A percentile compares a stretch with the other conserved stretches of the same genome.
Evolutionary conservation across 2,329 filamentous ascomycete genomes (phyloP).

Genomic region (Rhinocladiella similis): DNA sequence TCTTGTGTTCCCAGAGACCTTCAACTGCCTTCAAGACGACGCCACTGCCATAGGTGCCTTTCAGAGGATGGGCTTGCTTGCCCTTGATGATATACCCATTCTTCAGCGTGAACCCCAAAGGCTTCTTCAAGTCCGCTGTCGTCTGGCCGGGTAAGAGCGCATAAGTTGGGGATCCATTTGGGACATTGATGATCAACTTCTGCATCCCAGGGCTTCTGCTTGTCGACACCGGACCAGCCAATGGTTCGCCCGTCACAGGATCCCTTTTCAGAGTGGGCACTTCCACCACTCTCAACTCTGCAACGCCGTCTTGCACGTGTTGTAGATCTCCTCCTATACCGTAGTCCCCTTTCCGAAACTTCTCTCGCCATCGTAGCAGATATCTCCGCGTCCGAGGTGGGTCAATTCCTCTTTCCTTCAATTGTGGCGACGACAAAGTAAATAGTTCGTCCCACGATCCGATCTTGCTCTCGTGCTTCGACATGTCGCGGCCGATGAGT

Average conservation of each 20-base stretch:
- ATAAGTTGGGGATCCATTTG: conserved; percentile 57
- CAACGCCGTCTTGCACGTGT: conserved; percentile 65
- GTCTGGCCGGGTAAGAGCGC: conserved; percentile 44
- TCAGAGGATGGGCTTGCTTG: conserved; percentile 69
- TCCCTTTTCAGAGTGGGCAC: conserved; percentile 45
- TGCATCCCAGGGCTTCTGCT: conserved; percentile 56
- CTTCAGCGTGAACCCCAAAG: conserved; percentile 66
- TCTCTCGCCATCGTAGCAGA: conserved; percentile 82
- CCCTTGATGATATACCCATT: conserved; percentile 71
- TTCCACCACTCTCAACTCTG: conserved; percentile 59
- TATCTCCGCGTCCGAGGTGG: conserved; percentile 80
- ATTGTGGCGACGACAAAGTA: conserved; percentile 71
- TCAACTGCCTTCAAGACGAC: conserved; percentile 72
- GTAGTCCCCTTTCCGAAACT: conserved; percentile 74
- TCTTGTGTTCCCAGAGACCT: conserved; percentile 88
- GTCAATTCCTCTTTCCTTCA: conserved; percentile 83
- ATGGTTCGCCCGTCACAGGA: conserved; percentile 34
- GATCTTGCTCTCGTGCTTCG: conserved; percentile 81
- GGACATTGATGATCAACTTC: conserved; percentile 62
- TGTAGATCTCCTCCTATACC: conserved; percentile 81
- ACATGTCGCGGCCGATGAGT: conserved; percentile 84
- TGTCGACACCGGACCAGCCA: conserved; percentile 27
- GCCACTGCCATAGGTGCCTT: conserved; percentile 58
- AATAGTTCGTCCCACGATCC: conserved; percentile 90
- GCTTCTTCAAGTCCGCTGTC: conserved; percentile 51